A percentile compares a stretch with the other conserved stretches of the same genome.
Evolutionary conservation across 768 basidiomycete species (phyloP).

Genomic region (Kwoniella sp.): DNA sequence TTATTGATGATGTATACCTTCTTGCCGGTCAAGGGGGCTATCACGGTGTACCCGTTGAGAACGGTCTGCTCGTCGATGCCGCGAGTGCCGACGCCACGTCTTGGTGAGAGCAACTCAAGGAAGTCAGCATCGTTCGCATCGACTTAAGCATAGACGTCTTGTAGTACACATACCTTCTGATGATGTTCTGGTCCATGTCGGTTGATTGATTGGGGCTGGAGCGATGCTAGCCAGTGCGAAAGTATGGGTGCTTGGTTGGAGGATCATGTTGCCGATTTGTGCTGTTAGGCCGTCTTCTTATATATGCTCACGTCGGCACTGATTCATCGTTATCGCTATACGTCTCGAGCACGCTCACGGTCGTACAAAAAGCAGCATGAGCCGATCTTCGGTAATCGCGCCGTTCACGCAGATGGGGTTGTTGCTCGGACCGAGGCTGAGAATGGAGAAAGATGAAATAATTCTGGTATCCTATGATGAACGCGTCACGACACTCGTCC

Average conservation of each 20-base stretch:
- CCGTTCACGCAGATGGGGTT: no score
- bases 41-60: slow-evolving; percentile 26
- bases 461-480: no score
- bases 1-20: slow-evolving; percentile 28
- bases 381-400: no score
- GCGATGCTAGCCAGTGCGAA: background rate
- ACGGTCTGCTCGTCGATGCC: slow-evolving; percentile 24
- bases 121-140: slow-evolving; percentile 1
- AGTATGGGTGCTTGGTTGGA: background rate
- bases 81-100: slow-evolving; percentile 25
- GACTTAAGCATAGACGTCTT: background rate
- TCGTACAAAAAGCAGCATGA: no score
- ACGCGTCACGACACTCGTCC: slow-evolving; percentile 1
- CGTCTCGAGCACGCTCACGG: background rate
- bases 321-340: background rate
- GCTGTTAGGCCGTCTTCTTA: no score
- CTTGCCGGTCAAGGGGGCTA: slow-evolving; percentile 28
- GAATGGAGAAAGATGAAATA: background rate
- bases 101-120: background rate
- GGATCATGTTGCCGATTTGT: slow-evolving; percentile 2
- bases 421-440: no score
- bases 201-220: background rate
- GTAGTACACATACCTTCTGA: slow-evolving; percentile 14
- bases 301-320: no score
- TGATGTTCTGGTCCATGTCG: slow-evolving; percentile 32